Evolutionary conservation across 2,329 filamentous ascomycete genomes (phyloP), one percentile per base, ranked within the genome.

Genomic region (Colletotrichum endophyticum): DNA sequence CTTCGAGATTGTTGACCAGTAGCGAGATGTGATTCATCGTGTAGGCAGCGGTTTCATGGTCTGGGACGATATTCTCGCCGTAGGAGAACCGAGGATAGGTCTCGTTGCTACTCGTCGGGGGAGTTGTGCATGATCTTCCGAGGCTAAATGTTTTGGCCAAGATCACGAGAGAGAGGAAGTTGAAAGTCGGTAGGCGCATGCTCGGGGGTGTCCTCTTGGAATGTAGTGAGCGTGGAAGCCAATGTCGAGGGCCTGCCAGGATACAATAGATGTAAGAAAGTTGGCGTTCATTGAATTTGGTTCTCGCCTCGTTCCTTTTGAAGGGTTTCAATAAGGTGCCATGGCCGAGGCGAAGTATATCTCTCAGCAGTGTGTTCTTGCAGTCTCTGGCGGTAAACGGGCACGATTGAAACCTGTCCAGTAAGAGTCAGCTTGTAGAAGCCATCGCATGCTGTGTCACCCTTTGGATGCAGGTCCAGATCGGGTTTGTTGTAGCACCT

Each of bases 21-120:
- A 85, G 78, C 57, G 78, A 80, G 32, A 85, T 64, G 78, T 85
- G 83, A 75, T 85, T 85, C 73, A 85, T 78, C 59, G 80, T 82
- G 79, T 83, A 85, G 44, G 84, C 82, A 0, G 77, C 70, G 8
- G 84, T 86, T 12, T 79, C 82, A 16, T 13, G 34, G 25, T 66
- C 32, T 34, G 62, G 25, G n/a, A 3, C 34, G 11, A 44, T 15
- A 36, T 66, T 2, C 16, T 22, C 8, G 3, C 62, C 62, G 34
- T 27, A 19, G 13, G 34, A 27, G 34, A 66, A 36, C 7, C 62
- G 62, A 15, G 62, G 62, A 36, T 66, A 44, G 34, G 32, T 66
- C 9, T 16, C 22, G 62, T 49, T 66, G 5, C 3, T 12, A 16
- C 27, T 30, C 12, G 8, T 36, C 3, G 34, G 25, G 8, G 15